phyloP scores from a whole-genome alignment of 306 rosid species.

The Mimosa pudica region DNA sequence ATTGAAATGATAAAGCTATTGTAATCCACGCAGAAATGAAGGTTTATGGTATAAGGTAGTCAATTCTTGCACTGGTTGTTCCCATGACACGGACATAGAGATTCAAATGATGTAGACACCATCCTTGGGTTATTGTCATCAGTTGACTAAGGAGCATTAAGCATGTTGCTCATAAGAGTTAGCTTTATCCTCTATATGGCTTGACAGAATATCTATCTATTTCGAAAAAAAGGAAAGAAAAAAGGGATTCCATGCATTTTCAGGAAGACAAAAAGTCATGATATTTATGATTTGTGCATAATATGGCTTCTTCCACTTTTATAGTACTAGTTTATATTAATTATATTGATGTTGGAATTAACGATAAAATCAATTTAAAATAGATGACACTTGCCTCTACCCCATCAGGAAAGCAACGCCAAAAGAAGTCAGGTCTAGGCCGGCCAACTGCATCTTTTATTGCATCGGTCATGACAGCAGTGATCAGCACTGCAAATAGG shows the following conservation, averaged over 20 bases:
- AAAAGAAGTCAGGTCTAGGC: slow-evolving; percentile 95
- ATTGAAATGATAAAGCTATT: neutral
- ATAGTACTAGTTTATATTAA: neutral
- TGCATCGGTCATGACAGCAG: slow-evolving; percentile 83
- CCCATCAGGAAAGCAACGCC: slow-evolving; percentile 98
- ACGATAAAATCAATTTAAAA: neutral
- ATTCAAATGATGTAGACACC: neutral
- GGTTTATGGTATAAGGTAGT: neutral
- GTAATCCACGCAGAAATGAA: too few species aligned
- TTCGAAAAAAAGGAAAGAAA: neutral
- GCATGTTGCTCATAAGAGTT: neutral
- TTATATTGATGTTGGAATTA: neutral
- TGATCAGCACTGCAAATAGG: slow-evolving; percentile 70
- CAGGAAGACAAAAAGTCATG: neutral
- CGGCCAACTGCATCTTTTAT: slow-evolving; percentile 87
- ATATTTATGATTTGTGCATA: neutral
- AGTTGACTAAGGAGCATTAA: neutral
- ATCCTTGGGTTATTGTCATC: neutral
- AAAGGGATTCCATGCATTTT: neutral
- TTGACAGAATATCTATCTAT: neutral
- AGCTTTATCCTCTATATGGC: neutral
- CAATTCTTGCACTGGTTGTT: neutral
- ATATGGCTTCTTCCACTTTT: neutral
- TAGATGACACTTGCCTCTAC: slow-evolving; percentile 44
- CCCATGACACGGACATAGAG: neutral